Base-by-base conservation (phyloP, 257 asterid genomes). In the Rubia yunnanensis region DNA sequence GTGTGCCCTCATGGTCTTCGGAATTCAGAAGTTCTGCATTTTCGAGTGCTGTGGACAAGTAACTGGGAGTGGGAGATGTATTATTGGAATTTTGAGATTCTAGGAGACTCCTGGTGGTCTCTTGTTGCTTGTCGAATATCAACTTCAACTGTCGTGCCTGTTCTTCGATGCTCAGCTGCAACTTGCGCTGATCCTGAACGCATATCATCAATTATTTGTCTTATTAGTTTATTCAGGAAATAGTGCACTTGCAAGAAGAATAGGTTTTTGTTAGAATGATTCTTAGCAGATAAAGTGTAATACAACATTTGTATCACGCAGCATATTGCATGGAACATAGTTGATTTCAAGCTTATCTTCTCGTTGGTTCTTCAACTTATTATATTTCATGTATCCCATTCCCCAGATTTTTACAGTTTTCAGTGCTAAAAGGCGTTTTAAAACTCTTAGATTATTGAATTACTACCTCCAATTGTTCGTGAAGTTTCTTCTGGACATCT, bases 381-480 rank as follows among this genome's bases (percentile, higher is more conserved):
- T n/a, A n/a, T n/a, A n/a, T n/a, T n/a, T n/a, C n/a, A n/a, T n/a
- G n/a, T n/a, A n/a, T n/a, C n/a, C n/a, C n/a, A n/a, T n/a, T n/a
- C n/a, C n/a, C n/a, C n/a, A n/a, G n/a, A n/a, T n/a, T n/a, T n/a
- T n/a, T n/a, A n/a, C n/a, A n/a, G n/a, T n/a, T n/a, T n/a, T n/a
- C n/a, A n/a, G n/a, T n/a, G n/a, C n/a, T n/a, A n/a, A n/a, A n/a
- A n/a, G n/a, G n/a, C n/a, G n/a, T n/a, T n/a, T n/a, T n/a, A n/a
- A n/a, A n/a, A n/a, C n/a, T n/a, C n/a, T n/a, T n/a, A 24, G 22
- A 9, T 1, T 34, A 15, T n/a, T 57, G n/a, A 46, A 59, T 18
- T 66, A 49, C 44, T 78, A 91, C 98, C 91, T 88, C 97, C 63
- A 91, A 77, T 72, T 91, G 98, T 77, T 91, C 98, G 18, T 91